Evolutionary conservation across 2,329 filamentous ascomycete genomes (phyloP).

Genomic region (Epichloe glyceriae): DNA sequence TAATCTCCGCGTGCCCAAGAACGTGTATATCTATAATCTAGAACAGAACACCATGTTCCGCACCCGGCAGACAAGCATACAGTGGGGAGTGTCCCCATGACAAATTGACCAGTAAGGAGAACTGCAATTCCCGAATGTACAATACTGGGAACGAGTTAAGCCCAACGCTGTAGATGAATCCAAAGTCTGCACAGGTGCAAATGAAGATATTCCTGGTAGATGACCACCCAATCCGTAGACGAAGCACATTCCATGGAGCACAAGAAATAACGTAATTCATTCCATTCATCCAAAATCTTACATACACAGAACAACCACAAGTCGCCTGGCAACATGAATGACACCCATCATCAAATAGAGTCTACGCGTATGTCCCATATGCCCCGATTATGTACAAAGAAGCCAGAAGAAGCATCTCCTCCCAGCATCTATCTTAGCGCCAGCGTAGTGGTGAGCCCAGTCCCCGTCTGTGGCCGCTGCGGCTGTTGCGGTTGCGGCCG

Average conservation of each 20-base stretch:
- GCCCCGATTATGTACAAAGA: slow-evolving; percentile 1
- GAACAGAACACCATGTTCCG: too few relatives aligned
- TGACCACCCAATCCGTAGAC: too few relatives aligned
- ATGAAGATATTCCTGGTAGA: too few relatives aligned
- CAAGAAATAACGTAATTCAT: background rate
- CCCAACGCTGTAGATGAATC: too few relatives aligned
- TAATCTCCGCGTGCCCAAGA: too few relatives aligned
- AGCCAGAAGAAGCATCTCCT: background rate
- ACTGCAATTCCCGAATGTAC: too few relatives aligned
- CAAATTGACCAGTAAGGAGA: too few relatives aligned
- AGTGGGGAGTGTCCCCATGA: too few relatives aligned
- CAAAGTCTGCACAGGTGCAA: too few relatives aligned
- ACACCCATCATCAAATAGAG: background rate
- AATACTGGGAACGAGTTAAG: too few relatives aligned
- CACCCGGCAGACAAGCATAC: too few relatives aligned
- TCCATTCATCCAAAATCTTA: slow-evolving; percentile 2
- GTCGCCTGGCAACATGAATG: background rate
- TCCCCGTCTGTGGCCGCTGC: slow-evolving; percentile 15
- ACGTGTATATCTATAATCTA: too few relatives aligned
- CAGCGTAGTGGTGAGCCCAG: slow-evolving; percentile 21
- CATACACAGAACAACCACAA: background rate
- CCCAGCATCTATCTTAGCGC: slow-evolving; percentile 18
- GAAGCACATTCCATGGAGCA: background rate
- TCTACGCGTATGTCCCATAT: background rate
- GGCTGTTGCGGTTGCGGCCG: slow-evolving; percentile 21